These are phyloP conservation scores for Mycena haematopus DNA, from an alignment of 768 basidiomycete genomes.

Conservation along the genomic window DNA sequence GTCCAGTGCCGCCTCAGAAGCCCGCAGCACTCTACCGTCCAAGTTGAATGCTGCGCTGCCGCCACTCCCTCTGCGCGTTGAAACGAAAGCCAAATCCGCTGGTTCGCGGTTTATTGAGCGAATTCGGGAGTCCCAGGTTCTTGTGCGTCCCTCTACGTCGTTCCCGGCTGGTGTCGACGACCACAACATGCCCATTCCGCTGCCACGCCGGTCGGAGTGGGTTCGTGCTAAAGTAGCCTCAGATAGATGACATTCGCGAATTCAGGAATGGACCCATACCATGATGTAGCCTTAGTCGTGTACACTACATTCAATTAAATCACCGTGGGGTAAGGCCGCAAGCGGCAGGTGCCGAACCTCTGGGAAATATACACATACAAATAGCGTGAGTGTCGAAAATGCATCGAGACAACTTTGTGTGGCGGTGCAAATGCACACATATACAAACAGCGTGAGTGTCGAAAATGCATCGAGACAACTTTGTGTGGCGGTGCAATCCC, in stretches of 20 bases:
- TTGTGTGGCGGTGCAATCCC: too few species aligned
- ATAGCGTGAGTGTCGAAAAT: too few species aligned
- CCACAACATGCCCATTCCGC: conserved; percentile 25
- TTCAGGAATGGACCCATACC: conserved; percentile 12
- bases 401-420: too few species aligned
- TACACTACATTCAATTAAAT: conserved; percentile 10
- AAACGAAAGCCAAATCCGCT: conserved; percentile 18
- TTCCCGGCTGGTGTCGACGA: conserved; percentile 22
- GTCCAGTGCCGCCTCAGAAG: neutral
- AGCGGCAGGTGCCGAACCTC: too few species aligned
- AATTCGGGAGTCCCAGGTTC: conserved; percentile 24
- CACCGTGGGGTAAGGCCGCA: too few species aligned
- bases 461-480: too few species aligned
- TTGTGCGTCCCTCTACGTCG: conserved; percentile 8
- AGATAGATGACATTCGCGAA: conserved; percentile 17
- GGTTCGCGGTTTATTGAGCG: conserved; percentile 30
- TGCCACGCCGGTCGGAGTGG: conserved; percentile 22
- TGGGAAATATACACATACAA: too few species aligned
- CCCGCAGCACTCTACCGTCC: neutral
- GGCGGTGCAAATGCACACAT: too few species aligned
- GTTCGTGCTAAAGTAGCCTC: conserved; percentile 11
- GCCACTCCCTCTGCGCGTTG: conserved; percentile 27
- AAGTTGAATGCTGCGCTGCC: conserved; percentile 26
- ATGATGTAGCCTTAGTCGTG: conserved; percentile 27
- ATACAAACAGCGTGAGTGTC: too few species aligned